These are phyloP conservation scores for Metschnikowia anglica DNA, from an alignment of 805 yeast species.

Conservation along the genomic window DNA sequence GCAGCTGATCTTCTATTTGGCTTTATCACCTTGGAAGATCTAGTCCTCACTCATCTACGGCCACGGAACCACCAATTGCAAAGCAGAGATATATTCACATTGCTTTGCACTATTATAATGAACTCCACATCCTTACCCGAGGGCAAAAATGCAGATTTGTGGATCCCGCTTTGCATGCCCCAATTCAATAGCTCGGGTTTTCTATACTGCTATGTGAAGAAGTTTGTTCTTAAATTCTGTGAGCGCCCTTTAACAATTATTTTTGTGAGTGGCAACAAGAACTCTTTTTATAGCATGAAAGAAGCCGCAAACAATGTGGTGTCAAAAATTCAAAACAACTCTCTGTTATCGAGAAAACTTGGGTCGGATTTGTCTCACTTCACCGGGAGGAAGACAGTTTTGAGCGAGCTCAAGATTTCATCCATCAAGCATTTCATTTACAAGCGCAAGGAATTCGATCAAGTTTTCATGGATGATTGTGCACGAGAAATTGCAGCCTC, in stretches of 20 bases:
- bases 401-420: conserved; percentile 28
- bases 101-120: conserved; percentile 64
- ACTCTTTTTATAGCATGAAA: conserved; percentile 75
- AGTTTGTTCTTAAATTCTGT: conserved; percentile 22
- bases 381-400: conserved; percentile 1
- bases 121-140: conserved; percentile 38
- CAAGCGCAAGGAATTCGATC: conserved; percentile 68
- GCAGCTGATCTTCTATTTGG: conserved; percentile 68
- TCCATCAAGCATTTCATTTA: conserved; percentile 75
- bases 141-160: conserved; percentile 63
- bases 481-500: conserved; percentile 17
- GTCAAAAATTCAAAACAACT: conserved; percentile 24
- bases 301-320: conserved; percentile 55
- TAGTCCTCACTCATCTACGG: conserved; percentile 65
- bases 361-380: conserved; percentile 25
- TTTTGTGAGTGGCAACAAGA: conserved; percentile 67
- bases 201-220: conserved; percentile 72
- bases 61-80: conserved; percentile 77
- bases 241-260: conserved; percentile 38
- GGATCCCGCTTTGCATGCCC: conserved; percentile 94
- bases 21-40: conserved; percentile 59
- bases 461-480: conserved; percentile 51
- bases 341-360: conserved; percentile 23
- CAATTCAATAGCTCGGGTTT: conserved; percentile 88
- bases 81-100: conserved; percentile 75